Evolutionary conservation across 1,284 basidiomycete species (phyloP), one percentile per base, ranked within the genome.

Genomic region (Cryptococcus sp.): DNA sequence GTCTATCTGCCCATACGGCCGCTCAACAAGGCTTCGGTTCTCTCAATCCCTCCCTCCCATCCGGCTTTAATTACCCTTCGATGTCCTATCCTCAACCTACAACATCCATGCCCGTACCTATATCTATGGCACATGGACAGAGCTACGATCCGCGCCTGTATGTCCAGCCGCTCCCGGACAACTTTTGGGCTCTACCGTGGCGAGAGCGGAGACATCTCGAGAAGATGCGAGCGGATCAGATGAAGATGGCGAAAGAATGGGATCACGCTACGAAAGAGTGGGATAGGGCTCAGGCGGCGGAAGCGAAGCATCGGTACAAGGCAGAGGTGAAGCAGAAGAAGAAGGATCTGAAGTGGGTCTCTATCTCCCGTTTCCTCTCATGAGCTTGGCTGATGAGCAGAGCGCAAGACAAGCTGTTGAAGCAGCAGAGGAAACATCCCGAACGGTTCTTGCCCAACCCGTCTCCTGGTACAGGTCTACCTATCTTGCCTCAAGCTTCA

Each of bases 351-450:
- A 43, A 47, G 51, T 47, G 26, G 18, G 49, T 25, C 3, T 12
- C 14, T 3, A 28, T 40, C 18, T 10, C 12, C 39, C 23, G 18
- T 40, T 22, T 10, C 12, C 10, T 18, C 19, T 24, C 23, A 22
- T 36, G 18, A 18, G 6, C 14, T 36, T 6, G 7, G 34, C 18
- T 36, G 14, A 36, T 12, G 16, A 19, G 4, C 44, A 58, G 50
- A 26, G 43, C 40, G 19, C 26, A 51, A 44, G 43, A 54, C 38
- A 57, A 57, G 40, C 31, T 48, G 14, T 21, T 46, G 11, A 35
- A 47, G 28, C 49, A 42, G 42, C 28, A 48, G 2, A 28, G 35
- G 7, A 50, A 51, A 47, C 50, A 60, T 33, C 58, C 55, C 7
- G n/a, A 44, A 11, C 48, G 44, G 16, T 23, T 36, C 16, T 22